These are phyloP conservation scores for Sporothrix mexicana DNA, from an alignment of 2,329 filamentous ascomycete species.

Conservation along the genomic window DNA sequence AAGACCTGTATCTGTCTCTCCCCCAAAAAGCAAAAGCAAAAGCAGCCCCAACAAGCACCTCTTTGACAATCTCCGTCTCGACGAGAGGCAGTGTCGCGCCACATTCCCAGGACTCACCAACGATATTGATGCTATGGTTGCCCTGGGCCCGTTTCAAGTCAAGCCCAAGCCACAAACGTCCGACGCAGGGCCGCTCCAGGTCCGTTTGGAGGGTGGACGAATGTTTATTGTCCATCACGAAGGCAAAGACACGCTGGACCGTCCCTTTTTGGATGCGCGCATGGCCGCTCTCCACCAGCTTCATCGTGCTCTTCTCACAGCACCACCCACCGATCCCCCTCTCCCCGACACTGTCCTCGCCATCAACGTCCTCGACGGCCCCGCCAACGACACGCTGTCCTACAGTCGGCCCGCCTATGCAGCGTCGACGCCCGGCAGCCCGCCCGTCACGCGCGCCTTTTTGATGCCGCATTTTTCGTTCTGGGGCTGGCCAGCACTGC, in stretches of 20 bases:
- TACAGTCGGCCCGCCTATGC: conserved; percentile 51
- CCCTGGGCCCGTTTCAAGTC: conserved; percentile 47
- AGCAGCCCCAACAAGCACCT: neutral
- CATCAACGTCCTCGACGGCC: conserved; percentile 57
- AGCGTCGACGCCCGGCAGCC: conserved; percentile 36
- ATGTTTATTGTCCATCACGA: conserved; percentile 30
- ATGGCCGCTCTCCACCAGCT: conserved; percentile 34
- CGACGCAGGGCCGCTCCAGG: conserved; percentile 43
- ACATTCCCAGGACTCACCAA: conserved; percentile 49
- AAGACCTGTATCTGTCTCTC: no score
- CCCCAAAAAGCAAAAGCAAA: neutral
- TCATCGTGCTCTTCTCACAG: conserved; percentile 30
- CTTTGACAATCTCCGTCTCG: conserved; percentile 26
- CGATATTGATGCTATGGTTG: conserved; percentile 48
- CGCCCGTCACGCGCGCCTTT: conserved; percentile 35
- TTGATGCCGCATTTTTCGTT: conserved; percentile 35
- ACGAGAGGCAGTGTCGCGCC: conserved; percentile 46
- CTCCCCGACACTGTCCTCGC: conserved; percentile 55
- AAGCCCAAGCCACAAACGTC: conserved; percentile 38
- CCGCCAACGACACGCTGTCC: conserved; percentile 46
- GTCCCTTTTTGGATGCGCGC: conserved; percentile 8
- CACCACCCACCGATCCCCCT: neutral
- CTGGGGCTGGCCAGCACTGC: conserved; percentile 32
- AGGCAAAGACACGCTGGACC: conserved; percentile 11
- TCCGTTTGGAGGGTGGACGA: conserved; percentile 46